Base-by-base conservation (phyloP, 257 asterid genomes). In the Ajuga chamaepitys region DNA sequence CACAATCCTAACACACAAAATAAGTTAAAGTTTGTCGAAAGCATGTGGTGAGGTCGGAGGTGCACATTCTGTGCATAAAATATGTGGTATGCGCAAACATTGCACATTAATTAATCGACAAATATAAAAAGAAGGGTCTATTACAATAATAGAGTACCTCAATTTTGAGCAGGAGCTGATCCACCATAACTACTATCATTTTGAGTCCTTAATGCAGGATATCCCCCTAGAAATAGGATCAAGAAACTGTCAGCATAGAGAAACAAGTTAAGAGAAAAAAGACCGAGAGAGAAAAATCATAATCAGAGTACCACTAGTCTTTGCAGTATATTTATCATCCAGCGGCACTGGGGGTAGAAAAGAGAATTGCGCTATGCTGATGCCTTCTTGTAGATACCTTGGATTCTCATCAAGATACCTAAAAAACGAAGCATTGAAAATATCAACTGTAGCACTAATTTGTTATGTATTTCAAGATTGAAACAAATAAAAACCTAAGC, bases 321-420 rank as follows among this genome's bases (percentile, higher is more conserved):
- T 89, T 58, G 78, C 79, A 24, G 68, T 68, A 63, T 79, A 82
- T 46, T 87, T 74, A 12, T 84, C 86, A 62, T 85, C 91, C 54
- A 83, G 72, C 2, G 84, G 92, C 56, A 81, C 76, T 25, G 95
- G 96, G 14, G 77, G 78, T 70, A 72, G 83, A 80, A 90, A 87
- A 54, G 93, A 87, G 73, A 90, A 85, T 20, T 61, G 78, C 0
- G 92, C 71, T 54, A 52, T 34, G 17, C 34, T 47, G n/a, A 85
- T 79, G 13, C 84, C 85, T 3, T 75, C 76, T 20, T 76, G 67
- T 26, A 7, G 26, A 63, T 75, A 75, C 51, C 72, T 80, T 4
- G 91, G 84, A 71, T 85, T 75, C 57, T 82, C 81, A 40, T 72
- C 68, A 71, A 89, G 66, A 81, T 77, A 81, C 75, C 95, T 89